A percentile compares a stretch with the other conserved stretches of the same genome.
These are phyloP conservation scores for Ambrosia trifida DNA, from an alignment of 129 eudicot genomes.

Conservation along the genomic window DNA sequence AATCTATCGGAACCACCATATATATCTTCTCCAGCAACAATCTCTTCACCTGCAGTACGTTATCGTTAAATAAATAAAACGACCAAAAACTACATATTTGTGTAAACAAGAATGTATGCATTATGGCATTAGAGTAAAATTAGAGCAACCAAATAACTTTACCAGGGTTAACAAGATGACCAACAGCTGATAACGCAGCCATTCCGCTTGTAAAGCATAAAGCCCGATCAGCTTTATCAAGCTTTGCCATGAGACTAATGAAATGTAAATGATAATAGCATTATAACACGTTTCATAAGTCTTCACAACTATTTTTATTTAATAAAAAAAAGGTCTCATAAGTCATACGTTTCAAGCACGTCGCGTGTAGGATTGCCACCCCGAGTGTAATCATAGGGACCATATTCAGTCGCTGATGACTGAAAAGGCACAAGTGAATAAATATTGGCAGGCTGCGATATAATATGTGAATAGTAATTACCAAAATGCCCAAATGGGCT, in stretches of 20 bases:
- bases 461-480: not conserved
- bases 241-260: conserved; percentile 80
- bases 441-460: not conserved
- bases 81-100: not conserved
- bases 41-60: conserved; percentile 67
- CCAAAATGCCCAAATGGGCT: not conserved
- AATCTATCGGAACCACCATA: conserved; percentile 97
- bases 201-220: conserved; percentile 93
- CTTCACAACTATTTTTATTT: too few species aligned
- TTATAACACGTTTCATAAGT: not conserved
- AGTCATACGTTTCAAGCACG: conserved; percentile 67
- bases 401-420: conserved; percentile 84
- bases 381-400: conserved; percentile 93
- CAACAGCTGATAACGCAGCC: conserved; percentile 94
- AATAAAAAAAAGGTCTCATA: not conserved
- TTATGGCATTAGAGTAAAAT: too few species aligned
- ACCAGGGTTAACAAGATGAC: conserved; percentile 81
- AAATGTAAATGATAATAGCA: conserved; percentile 10
- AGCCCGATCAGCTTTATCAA: conserved; percentile 96
- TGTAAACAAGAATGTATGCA: not conserved
- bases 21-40: conserved; percentile 94
- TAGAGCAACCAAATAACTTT: not conserved
- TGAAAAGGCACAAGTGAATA: conserved; percentile 25
- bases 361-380: conserved; percentile 98
- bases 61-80: not conserved